Conservation (phyloP, 768 basidiomycete species). For the Sistotremastrum suecicum region DNA sequence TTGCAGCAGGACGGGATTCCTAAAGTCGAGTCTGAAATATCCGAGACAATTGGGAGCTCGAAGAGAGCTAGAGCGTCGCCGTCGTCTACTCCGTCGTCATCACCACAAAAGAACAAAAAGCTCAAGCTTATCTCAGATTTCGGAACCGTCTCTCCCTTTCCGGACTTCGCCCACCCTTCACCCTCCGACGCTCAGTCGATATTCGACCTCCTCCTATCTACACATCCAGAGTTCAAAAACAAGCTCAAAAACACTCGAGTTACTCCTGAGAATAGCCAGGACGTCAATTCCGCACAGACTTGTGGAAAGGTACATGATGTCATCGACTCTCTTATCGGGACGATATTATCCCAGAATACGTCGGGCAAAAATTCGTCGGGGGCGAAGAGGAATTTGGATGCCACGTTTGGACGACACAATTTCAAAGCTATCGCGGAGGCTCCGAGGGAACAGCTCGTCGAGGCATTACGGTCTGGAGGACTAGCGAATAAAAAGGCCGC, state of each 20-base stretch:
- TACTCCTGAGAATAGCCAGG: constrained; percentile 2
- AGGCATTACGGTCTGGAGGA: constrained; percentile 38
- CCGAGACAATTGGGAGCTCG: no score
- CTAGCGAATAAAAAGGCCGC: constrained; percentile 47
- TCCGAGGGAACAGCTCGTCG: constrained; percentile 26
- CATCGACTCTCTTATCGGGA: constrained; percentile 42
- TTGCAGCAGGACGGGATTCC: no score
- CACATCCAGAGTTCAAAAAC: constrained; percentile 21
- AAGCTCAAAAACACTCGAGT: constrained; percentile 14
- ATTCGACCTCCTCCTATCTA: constrained; percentile 24
- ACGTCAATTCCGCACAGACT: constrained; percentile 27
- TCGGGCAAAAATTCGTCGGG: constrained; percentile 33
- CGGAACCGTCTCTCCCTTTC: constrained; percentile 30
- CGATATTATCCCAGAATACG: constrained; percentile 49
- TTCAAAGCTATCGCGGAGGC: constrained; percentile 35
- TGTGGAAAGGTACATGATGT: constrained; percentile 38
- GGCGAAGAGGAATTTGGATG: constrained; percentile 35
- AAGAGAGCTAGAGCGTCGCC: no score
- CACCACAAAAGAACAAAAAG: constrained; percentile 26
- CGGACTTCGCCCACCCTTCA: constrained; percentile 30
- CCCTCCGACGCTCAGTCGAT: constrained; percentile 25
- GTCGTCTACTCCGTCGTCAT: neutral
- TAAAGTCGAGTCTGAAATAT: no score
- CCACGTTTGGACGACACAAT: constrained; percentile 30
- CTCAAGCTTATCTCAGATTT: constrained; percentile 34